Evolutionary conservation across 1,284 basidiomycete genomes (phyloP).

Genomic region (Cryptococcus neoformans): DNA sequence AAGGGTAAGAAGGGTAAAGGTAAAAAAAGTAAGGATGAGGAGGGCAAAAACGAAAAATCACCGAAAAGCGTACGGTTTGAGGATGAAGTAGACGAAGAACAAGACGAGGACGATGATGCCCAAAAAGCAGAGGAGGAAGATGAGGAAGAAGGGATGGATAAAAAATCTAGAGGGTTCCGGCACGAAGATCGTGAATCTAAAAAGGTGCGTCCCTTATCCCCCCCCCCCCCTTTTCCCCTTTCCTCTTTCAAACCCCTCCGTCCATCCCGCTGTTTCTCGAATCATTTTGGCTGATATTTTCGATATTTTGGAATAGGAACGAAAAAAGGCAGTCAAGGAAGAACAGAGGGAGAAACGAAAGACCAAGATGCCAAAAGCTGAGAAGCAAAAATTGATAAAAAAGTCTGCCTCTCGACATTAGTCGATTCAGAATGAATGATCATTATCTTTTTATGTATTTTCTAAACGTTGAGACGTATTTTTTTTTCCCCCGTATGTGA

Average conservation of each 20-base stretch:
- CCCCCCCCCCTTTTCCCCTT: no score
- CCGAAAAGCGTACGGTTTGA: slow-evolving; percentile 37
- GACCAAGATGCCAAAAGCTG: slow-evolving; percentile 88
- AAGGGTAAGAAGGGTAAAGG: slow-evolving; percentile 14
- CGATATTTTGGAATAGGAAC: slow-evolving; percentile 72
- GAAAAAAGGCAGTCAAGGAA: slow-evolving; percentile 83
- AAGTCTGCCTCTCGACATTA: slow-evolving; percentile 20
- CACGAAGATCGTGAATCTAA: slow-evolving; percentile 90
- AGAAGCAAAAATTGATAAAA: slow-evolving; percentile 84
- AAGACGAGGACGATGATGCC: neutral
- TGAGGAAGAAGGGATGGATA: slow-evolving; percentile 46
- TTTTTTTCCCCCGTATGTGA: neutral
- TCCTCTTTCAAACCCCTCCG: no score
- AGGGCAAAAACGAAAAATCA: neutral
- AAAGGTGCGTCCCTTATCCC: slow-evolving; percentile 58
- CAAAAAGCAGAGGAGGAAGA: slow-evolving; percentile 23
- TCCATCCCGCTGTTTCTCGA: no score
- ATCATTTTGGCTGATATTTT: no score
- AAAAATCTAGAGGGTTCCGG: slow-evolving; percentile 72
- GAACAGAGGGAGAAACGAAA: slow-evolving; percentile 83
- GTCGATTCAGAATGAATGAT: slow-evolving; percentile 1
- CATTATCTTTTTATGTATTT: neutral
- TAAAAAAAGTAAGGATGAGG: slow-evolving; percentile 20
- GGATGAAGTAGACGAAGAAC: slow-evolving; percentile 37
- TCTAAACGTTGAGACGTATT: neutral